Evolutionary conservation across 768 basidiomycete species (phyloP).

Genomic region (Boletus rufocinnamomeus): DNA sequence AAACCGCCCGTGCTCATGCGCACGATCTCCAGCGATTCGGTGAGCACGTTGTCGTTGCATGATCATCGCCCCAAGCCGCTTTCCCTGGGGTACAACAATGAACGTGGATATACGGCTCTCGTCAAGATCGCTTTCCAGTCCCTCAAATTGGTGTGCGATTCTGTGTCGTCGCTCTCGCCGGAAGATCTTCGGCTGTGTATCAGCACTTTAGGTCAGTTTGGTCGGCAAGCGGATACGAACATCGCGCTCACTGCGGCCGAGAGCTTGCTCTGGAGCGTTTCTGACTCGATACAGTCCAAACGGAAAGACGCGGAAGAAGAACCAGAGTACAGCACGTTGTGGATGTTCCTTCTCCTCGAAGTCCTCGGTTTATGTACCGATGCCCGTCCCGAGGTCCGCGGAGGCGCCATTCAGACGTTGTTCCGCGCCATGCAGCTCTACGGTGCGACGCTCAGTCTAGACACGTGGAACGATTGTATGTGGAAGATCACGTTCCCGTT

Average conservation of each 20-base stretch:
- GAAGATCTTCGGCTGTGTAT: slow-evolving; percentile 88
- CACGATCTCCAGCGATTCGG: slow-evolving; percentile 43
- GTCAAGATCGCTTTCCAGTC: slow-evolving; percentile 95
- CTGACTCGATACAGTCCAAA: slow-evolving; percentile 90
- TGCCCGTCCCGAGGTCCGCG: slow-evolving; percentile 81
- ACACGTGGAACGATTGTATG: slow-evolving; percentile 90
- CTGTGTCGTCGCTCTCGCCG: slow-evolving; percentile 76
- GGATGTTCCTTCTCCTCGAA: slow-evolving; percentile 89
- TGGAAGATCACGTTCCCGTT: slow-evolving; percentile 91
- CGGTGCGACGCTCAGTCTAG: slow-evolving; percentile 77
- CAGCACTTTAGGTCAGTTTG: slow-evolving; percentile 87
- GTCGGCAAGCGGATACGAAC: slow-evolving; percentile 91
- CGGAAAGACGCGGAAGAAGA: slow-evolving; percentile 64
- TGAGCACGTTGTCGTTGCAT: slow-evolving; percentile 43
- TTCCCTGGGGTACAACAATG: slow-evolving; percentile 57
- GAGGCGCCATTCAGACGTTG: slow-evolving; percentile 92
- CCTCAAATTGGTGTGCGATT: slow-evolving; percentile 91
- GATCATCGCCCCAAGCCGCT: slow-evolving; percentile 44
- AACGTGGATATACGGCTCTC: slow-evolving; percentile 71
- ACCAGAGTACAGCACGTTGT: slow-evolving; percentile 79
- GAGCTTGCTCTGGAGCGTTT: slow-evolving; percentile 92
- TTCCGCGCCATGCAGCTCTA: slow-evolving; percentile 95
- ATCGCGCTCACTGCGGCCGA: slow-evolving; percentile 94
- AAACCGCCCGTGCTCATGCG: slow-evolving; percentile 46
- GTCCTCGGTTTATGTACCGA: slow-evolving; percentile 84